These are phyloP conservation scores for Microstroma glucosiphilum DNA, from an alignment of 1,284 basidiomycete genomes.

Conservation along the genomic window DNA sequence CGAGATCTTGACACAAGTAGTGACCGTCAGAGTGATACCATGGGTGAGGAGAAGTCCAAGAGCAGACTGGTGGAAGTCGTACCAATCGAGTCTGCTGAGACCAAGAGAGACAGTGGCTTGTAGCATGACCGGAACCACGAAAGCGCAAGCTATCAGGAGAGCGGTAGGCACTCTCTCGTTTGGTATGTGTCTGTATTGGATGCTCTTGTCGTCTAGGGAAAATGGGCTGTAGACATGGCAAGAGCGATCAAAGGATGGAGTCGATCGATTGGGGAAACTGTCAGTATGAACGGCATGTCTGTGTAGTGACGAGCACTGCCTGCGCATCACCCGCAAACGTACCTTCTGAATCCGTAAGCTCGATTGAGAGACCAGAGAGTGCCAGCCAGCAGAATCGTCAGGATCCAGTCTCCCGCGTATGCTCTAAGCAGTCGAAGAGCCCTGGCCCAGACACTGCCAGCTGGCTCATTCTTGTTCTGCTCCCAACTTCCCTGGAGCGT, in stretches of 20 bases:
- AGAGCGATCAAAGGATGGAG: neutral
- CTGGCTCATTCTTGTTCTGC: too few relatives aligned
- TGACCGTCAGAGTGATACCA: constrained; percentile 70
- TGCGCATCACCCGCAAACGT: constrained; percentile 22
- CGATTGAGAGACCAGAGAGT: constrained; percentile 64
- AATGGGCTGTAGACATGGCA: constrained; percentile 55
- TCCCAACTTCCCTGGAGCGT: too few relatives aligned
- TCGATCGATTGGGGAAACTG: too few relatives aligned
- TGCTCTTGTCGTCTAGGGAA: constrained; percentile 63
- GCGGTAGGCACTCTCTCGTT: constrained; percentile 76
- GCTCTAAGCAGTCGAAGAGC: constrained; percentile 6
- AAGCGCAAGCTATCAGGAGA: constrained; percentile 37
- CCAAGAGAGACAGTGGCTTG: constrained; percentile 64
- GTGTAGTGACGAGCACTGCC: too few relatives aligned
- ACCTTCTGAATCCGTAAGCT: constrained; percentile 72
- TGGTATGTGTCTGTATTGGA: constrained; percentile 64
- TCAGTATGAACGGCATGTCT: too few relatives aligned
- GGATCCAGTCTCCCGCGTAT: constrained; percentile 40
- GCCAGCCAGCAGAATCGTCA: constrained; percentile 53
- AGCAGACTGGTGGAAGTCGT: constrained; percentile 71
- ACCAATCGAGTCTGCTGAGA: constrained; percentile 71
- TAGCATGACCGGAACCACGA: constrained; percentile 57
- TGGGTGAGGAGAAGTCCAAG: constrained; percentile 70
- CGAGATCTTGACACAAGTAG: constrained; percentile 69
- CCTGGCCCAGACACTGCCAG: too few relatives aligned